Percentiles rank a stretch among this genome's conserved stretches.
Evolutionary conservation across 306 rosid genomes (phyloP).

Genomic region (Rosa multiflora): DNA sequence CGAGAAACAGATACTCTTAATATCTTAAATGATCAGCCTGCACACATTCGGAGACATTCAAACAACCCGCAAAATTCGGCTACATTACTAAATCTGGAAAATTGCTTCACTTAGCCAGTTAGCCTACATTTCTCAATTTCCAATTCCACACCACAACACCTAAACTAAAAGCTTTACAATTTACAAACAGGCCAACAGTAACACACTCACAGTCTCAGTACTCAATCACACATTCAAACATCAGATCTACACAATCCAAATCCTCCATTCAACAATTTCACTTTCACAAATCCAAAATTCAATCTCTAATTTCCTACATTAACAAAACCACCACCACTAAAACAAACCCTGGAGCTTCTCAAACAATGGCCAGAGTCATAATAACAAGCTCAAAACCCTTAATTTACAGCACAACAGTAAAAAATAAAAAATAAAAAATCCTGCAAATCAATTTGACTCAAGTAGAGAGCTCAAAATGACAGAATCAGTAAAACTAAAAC

Average conservation of each 20-base stretch:
- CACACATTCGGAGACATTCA: not conserved
- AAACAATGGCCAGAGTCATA: not conserved
- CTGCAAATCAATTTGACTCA: not conserved
- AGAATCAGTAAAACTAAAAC: not conserved
- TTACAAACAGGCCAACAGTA: not conserved
- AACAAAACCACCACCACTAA: constrained; percentile 2
- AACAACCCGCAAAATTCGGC: not conserved
- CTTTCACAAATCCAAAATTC: not conserved
- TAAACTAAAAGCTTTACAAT: not conserved
- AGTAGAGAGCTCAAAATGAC: not conserved
- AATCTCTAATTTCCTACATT: not conserved
- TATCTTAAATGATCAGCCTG: not conserved
- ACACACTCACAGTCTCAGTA: not conserved
- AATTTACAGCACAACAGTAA: not conserved
- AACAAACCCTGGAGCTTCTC: constrained; percentile 2
- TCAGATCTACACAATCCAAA: constrained; percentile 48
- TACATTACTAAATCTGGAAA: not conserved
- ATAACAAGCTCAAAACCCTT: not conserved
- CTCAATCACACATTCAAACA: constrained; percentile 12
- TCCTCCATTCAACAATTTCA: constrained; percentile 24
- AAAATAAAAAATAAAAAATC: no score
- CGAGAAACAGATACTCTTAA: not conserved
- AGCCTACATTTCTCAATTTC: constrained; percentile 9
- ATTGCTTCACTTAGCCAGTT: not conserved
- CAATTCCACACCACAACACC: not conserved